Conservation (phyloP, 306 rosid species). For the Betula pendula region DNA sequence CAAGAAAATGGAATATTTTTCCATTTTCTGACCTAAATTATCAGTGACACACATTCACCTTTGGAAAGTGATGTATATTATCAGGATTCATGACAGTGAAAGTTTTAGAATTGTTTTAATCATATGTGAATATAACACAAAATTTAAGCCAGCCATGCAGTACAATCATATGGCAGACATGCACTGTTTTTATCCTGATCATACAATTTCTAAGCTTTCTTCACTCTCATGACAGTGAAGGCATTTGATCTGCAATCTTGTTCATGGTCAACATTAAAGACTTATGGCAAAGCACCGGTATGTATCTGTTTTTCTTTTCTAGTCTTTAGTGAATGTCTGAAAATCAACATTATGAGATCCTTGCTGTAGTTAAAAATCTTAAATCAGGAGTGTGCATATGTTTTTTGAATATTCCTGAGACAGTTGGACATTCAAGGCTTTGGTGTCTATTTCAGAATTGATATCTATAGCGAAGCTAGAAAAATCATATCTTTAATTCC, state of each 20-base stretch:
- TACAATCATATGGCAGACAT: background rate
- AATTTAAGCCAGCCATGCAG: background rate
- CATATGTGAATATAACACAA: background rate
- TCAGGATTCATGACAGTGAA: constrained; percentile 16
- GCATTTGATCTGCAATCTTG: constrained; percentile 66
- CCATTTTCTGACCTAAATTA: constrained; percentile 17
- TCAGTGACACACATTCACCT: background rate
- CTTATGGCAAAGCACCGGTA: constrained; percentile 91
- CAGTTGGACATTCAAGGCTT: background rate
- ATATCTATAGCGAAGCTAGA: background rate
- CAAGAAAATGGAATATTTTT: constrained; percentile 1
- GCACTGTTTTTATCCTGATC: background rate
- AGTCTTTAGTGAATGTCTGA: constrained; percentile 20
- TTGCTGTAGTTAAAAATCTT: background rate
- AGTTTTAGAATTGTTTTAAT: background rate
- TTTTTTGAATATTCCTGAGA: constrained; percentile 4
- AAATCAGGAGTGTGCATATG: constrained; percentile 9
- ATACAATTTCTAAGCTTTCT: constrained; percentile 6
- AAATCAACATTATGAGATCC: background rate
- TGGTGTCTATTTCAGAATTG: background rate
- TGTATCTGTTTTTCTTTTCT: constrained; percentile 23
- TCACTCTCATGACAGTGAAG: constrained; percentile 54
- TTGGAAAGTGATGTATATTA: background rate
- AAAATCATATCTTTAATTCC: background rate
- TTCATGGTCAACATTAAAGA: constrained; percentile 78